These are phyloP conservation scores for Sphagnum tenellum DNA, from an alignment of 225 moss, liverwort and hornwort species.

Conservation along the genomic window DNA sequence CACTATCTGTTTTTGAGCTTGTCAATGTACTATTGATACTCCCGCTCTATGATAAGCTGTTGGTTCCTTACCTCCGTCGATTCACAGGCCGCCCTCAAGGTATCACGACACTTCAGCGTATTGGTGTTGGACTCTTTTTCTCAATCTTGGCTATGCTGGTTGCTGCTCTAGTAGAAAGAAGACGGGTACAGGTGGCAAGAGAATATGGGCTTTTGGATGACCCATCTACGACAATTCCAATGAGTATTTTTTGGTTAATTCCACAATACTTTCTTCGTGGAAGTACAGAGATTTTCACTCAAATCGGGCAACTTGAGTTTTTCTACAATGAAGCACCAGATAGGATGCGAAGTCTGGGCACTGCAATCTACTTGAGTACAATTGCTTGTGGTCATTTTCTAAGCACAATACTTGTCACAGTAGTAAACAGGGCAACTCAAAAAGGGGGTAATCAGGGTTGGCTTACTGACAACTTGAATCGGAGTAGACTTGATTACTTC, in stretches of 20 bases:
- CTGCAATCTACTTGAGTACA: slow-evolving; percentile 61
- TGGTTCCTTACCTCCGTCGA: slow-evolving; percentile 41
- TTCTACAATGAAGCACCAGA: slow-evolving; percentile 67
- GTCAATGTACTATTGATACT: slow-evolving; percentile 53
- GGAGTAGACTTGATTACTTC: slow-evolving; percentile 64
- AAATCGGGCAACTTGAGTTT: slow-evolving; percentile 66
- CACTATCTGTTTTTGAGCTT: slow-evolving; percentile 66
- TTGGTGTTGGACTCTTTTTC: slow-evolving; percentile 57
- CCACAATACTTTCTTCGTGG: slow-evolving; percentile 67
- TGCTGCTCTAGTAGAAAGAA: slow-evolving; percentile 47
- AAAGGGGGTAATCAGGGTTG: slow-evolving; percentile 37
- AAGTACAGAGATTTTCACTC: slow-evolving; percentile 62
- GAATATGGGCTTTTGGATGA: slow-evolving; percentile 50
- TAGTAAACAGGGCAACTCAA: slow-evolving; percentile 23
- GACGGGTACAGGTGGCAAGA: slow-evolving; percentile 44
- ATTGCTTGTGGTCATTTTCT: slow-evolving; percentile 55
- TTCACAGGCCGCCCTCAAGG: slow-evolving; percentile 53
- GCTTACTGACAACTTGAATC: slow-evolving; percentile 54
- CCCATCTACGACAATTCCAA: slow-evolving; percentile 43
- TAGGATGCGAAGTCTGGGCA: slow-evolving; percentile 61
- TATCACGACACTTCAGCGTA: slow-evolving; percentile 63
- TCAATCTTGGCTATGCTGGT: slow-evolving; percentile 57
- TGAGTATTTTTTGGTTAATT: slow-evolving; percentile 70
- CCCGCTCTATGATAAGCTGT: slow-evolving; percentile 51
- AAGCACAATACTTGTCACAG: slow-evolving; percentile 45